Base-by-base conservation (phyloP, 2,329 filamentous ascomycete species). In the Alternaria viburni region DNA sequence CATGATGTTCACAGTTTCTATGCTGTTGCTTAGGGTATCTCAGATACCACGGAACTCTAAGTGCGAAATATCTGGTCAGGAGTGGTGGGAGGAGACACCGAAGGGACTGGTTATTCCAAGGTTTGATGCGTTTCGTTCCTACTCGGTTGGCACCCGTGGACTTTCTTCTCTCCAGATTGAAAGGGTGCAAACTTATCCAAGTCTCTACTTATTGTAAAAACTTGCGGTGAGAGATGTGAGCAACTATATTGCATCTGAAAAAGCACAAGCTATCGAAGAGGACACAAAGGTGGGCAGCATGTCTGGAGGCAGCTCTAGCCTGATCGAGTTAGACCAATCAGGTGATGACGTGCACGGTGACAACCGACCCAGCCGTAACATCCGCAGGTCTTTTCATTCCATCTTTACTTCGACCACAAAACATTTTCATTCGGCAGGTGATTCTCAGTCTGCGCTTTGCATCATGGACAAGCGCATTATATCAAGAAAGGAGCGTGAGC, bases 161-260 rank as follows among this genome's bases (percentile, higher is more conserved):
- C 30, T 15, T 32, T 15, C 3, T 32, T 15, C 30, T 15, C 30
- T 15, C 7, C 30, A 36, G 0, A 15, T 15, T 36, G 32, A n/a
- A 36, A n/a, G 15, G 32, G 1, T 0, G 32, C 32, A 9, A 36
- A 8, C 6, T 8, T 5, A 36, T 36, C 7, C 1, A 9, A 36
- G 0, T 4, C 32, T 36, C 7, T 36, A 0, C 32, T n/a, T 15
- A 36, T 0, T 36, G 32, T 36, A 0, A 0, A 3, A 36, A 36
- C 7, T 36, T 0, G 32, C 32, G 7, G 7, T 36, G 32, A n/a
- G 7, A n/a, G 13, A 36, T 36, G 15, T 36, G 32, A 36, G 30
- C 30, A 15, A 36, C 4, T 4, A 2, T 36, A 36, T 36, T 36
- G 30, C 13, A 36, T 36, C 30, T 36, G 30, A 36, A 9, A 36